These are phyloP conservation scores for Obelidium mucronatum DNA, from an alignment of 192 early-diverging fungal species.

Conservation along the genomic window DNA sequence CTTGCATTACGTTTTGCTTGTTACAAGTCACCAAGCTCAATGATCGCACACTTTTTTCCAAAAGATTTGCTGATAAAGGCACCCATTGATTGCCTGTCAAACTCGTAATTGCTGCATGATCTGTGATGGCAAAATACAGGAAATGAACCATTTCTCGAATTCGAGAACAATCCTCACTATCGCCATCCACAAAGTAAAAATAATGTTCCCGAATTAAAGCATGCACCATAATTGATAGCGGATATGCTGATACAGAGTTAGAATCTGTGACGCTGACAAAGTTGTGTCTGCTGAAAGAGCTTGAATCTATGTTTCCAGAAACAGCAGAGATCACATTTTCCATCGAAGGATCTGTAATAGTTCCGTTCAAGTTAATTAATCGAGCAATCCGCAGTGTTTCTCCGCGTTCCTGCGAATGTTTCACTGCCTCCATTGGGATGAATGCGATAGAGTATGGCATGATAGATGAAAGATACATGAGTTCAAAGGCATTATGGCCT, in stretches of 20 bases:
- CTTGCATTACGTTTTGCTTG: background rate
- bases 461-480: conserved; percentile 12
- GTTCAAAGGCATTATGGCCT: background rate
- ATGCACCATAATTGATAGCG: background rate
- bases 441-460: conserved; percentile 7
- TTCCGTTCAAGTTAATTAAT: background rate
- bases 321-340: background rate
- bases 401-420: background rate
- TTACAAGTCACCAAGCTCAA: conserved; percentile 2
- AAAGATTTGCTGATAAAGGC: background rate
- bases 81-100: background rate
- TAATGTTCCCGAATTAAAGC: conserved; percentile 8
- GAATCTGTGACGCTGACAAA: background rate
- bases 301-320: background rate
- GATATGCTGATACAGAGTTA: conserved; percentile 10
- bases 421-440: background rate
- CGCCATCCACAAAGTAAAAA: background rate
- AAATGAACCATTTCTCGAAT: background rate
- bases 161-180: background rate
- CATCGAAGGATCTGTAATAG: background rate
- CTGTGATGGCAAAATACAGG: conserved; percentile 4
- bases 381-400: background rate
- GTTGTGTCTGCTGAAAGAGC: background rate
- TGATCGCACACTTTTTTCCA: background rate
- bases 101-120: background rate